These are phyloP conservation scores for Komagataella mondaviorum DNA, from an alignment of 805 yeast genomes.

Conservation along the genomic window DNA sequence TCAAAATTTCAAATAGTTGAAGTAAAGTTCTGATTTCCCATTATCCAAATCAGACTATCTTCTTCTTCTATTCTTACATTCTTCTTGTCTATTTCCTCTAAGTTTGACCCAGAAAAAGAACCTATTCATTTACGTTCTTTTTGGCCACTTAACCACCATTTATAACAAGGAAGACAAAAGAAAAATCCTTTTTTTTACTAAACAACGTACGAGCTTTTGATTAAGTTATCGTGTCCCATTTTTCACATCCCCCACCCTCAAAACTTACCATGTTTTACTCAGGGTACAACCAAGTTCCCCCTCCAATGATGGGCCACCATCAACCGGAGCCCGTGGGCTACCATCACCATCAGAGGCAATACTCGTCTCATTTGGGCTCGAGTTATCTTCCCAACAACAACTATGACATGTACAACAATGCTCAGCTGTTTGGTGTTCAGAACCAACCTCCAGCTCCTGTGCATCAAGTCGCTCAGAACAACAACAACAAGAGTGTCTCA, in stretches of 20 bases:
- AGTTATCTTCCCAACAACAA: slow-evolving; percentile 1
- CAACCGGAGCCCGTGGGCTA: background rate
- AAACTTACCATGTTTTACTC: background rate
- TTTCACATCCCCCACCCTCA: background rate
- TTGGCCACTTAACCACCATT: background rate
- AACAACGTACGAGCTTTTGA: slow-evolving; percentile 22
- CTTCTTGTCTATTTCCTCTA: background rate
- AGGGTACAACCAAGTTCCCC: background rate
- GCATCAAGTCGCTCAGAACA: background rate
- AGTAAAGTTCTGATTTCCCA: background rate
- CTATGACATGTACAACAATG: slow-evolving; percentile 4
- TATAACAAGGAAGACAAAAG: background rate
- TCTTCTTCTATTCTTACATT: background rate
- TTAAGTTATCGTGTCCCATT: slow-evolving; percentile 22
- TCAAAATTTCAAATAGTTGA: background rate
- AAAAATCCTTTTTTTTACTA: background rate
- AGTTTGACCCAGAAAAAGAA: background rate
- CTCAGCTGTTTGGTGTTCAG: background rate
- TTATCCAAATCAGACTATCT: background rate
- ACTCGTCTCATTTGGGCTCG: background rate
- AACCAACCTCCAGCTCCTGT: background rate
- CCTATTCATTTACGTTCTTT: background rate
- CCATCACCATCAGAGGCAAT: background rate
- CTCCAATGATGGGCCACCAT: background rate
- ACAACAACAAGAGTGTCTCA: slow-evolving; percentile 38